Percentiles rank a stretch among this genome's conserved stretches.
phyloP scores from a whole-genome alignment of 2,329 filamentous ascomycete species.

The Aspergillus calidoustus region DNA sequence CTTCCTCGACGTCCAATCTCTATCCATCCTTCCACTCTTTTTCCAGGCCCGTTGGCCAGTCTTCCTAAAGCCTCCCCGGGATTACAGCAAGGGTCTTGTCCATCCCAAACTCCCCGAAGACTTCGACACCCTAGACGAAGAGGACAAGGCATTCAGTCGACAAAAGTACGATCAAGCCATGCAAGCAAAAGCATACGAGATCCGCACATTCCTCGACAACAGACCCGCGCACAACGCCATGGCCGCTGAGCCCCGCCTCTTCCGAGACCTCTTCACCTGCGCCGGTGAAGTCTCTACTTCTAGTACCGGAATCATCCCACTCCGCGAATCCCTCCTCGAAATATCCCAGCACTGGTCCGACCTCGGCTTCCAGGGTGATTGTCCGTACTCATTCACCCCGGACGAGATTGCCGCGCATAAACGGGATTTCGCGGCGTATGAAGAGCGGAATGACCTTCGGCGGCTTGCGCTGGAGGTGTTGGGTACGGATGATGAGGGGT shows the following conservation, averaged over 20 bases:
- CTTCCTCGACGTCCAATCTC: conserved; percentile 33
- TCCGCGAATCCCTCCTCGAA: conserved; percentile 39
- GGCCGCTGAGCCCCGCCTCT: conserved; percentile 32
- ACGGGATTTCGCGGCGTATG: conserved; percentile 37
- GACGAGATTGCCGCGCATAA: conserved; percentile 35
- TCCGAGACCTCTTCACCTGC: conserved; percentile 39
- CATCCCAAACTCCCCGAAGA: conserved; percentile 10
- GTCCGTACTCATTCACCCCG: conserved; percentile 34
- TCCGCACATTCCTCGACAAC: conserved; percentile 29
- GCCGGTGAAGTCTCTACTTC: conserved; percentile 34
- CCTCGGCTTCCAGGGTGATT: conserved; percentile 30
- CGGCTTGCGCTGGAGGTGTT: conserved; percentile 34
- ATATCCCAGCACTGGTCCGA: conserved; percentile 34
- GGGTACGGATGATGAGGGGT: conserved; percentile 42
- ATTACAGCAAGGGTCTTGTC: conserved; percentile 26
- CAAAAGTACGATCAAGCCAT: conserved; percentile 26
- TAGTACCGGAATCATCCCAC: conserved; percentile 35
- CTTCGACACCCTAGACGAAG: background rate
- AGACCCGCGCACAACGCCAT: conserved; percentile 29
- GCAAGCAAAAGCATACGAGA: conserved; percentile 37
- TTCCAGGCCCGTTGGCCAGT: conserved; percentile 34
- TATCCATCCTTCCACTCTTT: conserved; percentile 33
- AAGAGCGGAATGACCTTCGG: conserved; percentile 32
- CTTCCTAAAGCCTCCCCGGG: conserved; percentile 29
- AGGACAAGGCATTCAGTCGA: conserved; percentile 18